Percentiles rank a stretch among this genome's conserved stretches.
Evolutionary conservation across 768 basidiomycete species (phyloP).

Genomic region (Leccinum pellstonianum): DNA sequence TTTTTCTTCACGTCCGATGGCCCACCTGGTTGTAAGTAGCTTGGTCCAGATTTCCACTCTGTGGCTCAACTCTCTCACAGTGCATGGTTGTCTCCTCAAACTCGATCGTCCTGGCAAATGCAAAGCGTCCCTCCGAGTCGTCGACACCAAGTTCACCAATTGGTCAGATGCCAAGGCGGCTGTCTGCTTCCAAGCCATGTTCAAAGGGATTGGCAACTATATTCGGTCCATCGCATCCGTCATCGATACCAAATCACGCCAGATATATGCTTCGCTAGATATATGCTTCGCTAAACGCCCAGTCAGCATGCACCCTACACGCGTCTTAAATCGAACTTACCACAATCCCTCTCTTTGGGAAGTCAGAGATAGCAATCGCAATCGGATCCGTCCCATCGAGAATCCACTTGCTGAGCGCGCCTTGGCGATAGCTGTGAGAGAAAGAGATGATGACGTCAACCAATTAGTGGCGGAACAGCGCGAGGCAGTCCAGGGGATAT

Average conservation of each 20-base stretch:
- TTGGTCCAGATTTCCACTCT: background rate
- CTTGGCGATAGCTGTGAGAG: slow-evolving; percentile 69
- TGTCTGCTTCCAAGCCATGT: slow-evolving; percentile 63
- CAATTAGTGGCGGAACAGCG: slow-evolving; percentile 75
- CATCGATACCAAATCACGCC: slow-evolving; percentile 46
- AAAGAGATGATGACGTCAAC: slow-evolving; percentile 69
- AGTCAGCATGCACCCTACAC: slow-evolving; percentile 3
- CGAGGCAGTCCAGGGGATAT: slow-evolving; percentile 63
- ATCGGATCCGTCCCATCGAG: slow-evolving; percentile 63
- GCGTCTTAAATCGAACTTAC: slow-evolving; percentile 34
- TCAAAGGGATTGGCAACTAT: slow-evolving; percentile 57
- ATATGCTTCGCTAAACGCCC: slow-evolving; percentile 58
- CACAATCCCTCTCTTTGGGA: slow-evolving; percentile 73
- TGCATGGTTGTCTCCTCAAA: slow-evolving; percentile 63
- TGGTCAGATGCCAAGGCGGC: slow-evolving; percentile 69
- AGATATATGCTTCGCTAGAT: background rate
- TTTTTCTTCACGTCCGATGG: slow-evolving; percentile 48
- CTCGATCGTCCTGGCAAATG: slow-evolving; percentile 51
- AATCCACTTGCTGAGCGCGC: slow-evolving; percentile 70
- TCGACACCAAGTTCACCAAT: slow-evolving; percentile 60
- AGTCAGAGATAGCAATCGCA: slow-evolving; percentile 73
- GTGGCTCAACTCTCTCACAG: slow-evolving; percentile 31
- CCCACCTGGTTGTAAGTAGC: slow-evolving; percentile 44
- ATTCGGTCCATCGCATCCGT: slow-evolving; percentile 45
- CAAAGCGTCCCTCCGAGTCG: slow-evolving; percentile 48